These are phyloP conservation scores for Exidia glandulosa DNA, from an alignment of 768 basidiomycete species.

Conservation along the genomic window DNA sequence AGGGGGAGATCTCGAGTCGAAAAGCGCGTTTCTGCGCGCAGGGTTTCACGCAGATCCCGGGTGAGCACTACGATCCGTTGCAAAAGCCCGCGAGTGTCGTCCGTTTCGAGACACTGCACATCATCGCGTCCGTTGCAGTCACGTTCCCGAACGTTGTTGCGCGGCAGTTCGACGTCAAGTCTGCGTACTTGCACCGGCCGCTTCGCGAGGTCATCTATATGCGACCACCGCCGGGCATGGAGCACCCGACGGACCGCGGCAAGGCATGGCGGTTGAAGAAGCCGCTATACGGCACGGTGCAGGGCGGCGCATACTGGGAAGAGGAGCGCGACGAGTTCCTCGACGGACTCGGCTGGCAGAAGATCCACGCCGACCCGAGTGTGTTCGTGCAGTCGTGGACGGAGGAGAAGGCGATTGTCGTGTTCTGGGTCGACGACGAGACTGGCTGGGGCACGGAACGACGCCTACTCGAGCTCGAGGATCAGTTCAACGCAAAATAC, in stretches of 20 bases:
- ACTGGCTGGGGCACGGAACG: not conserved
- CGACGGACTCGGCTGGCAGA: not conserved
- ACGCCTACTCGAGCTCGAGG: not conserved
- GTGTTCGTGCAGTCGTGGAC: not conserved
- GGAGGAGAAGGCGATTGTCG: not conserved
- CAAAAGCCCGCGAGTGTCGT: conserved; percentile 6
- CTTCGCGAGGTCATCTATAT: conserved; percentile 22
- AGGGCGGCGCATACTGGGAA: conserved; percentile 25
- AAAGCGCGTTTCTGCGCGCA: conserved; percentile 32
- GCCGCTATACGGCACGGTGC: conserved; percentile 28
- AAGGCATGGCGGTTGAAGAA: conserved; percentile 11
- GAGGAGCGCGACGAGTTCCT: conserved; percentile 16
- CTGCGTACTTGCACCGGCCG: conserved; percentile 26
- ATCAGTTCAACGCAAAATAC: not conserved
- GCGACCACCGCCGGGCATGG: conserved; percentile 22
- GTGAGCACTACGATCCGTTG: conserved; percentile 19
- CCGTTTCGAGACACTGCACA: conserved; percentile 17
- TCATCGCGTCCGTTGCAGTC: conserved; percentile 27
- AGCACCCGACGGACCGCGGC: conserved; percentile 7
- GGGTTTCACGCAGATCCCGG: conserved; percentile 31
- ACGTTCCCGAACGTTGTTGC: conserved; percentile 21
- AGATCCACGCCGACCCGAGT: not conserved
- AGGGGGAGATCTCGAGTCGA: conserved; percentile 15
- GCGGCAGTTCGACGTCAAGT: conserved; percentile 30
- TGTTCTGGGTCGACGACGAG: not conserved